These are phyloP conservation scores for Yamagishiella unicocca DNA, from an alignment of 139 green algal genomes.

Conservation along the genomic window DNA sequence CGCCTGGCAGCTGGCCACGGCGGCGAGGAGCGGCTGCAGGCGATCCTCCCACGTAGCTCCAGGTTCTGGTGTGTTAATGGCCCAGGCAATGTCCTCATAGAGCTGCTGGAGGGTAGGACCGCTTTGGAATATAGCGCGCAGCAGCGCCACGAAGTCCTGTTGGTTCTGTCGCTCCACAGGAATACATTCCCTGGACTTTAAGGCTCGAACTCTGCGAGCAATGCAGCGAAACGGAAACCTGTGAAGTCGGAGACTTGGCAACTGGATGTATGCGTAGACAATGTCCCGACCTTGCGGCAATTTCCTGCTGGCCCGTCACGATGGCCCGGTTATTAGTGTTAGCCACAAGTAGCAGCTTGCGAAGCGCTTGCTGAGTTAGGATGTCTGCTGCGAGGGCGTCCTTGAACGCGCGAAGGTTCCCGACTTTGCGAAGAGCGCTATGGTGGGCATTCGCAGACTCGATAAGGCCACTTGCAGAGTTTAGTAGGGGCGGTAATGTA, in stretches of 20 bases:
- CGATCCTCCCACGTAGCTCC: conserved; percentile 30
- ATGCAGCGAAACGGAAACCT: not conserved
- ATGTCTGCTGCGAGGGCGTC: not conserved
- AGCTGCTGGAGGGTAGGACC: conserved; percentile 6
- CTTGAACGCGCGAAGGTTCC: not conserved
- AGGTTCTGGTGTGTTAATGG: conserved; percentile 11
- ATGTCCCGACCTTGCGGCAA: not conserved
- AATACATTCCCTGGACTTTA: conserved; percentile 47
- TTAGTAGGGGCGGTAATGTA: not conserved
- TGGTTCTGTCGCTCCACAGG: conserved; percentile 50
- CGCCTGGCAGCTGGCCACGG: not conserved
- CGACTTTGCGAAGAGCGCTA: not conserved
- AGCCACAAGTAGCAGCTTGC: not conserved
- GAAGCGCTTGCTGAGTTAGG: not conserved
- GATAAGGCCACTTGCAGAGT: not conserved
- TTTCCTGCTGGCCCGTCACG: not conserved
- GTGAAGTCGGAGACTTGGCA: not conserved
- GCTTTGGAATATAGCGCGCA: not conserved
- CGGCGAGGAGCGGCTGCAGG: conserved; percentile 36
- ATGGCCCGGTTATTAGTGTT: conserved; percentile 3
- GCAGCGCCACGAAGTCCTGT: conserved; percentile 13
- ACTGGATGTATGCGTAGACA: too few species aligned
- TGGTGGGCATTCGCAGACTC: not conserved
- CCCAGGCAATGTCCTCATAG: conserved; percentile 40
- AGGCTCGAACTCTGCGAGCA: conserved; percentile 15